Base-by-base conservation (phyloP, 2,329 filamentous ascomycete species). In the Hirsutella minnesotensis region DNA sequence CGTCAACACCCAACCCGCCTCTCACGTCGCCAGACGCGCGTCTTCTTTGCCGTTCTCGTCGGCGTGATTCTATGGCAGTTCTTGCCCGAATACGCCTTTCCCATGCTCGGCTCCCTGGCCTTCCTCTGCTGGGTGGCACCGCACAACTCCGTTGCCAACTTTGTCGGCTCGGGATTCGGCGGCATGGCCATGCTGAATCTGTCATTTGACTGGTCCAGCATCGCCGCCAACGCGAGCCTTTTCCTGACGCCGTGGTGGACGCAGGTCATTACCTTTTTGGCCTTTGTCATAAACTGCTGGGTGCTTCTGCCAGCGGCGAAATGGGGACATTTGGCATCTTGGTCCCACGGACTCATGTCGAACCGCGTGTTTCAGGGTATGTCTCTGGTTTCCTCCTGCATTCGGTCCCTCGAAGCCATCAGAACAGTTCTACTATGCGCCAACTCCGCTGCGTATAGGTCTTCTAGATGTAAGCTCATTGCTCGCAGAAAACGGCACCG, bases 121-220 rank as follows among this genome's bases (percentile, higher is more conserved):
- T 77, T 79, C 40, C 63, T 80, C 5, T 81, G 77, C 58, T 80
- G 76, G 76, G 73, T 81, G 3, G 75, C 76, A 3, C 75, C 75
- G 1, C 64, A 65, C 15, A 79, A 77, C 49, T 56, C 65, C 2
- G 64, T 70, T 1, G 75, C 73, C 46, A 81, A 79, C 50, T 81
- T 79, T 49, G 59, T 80, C 16, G 75, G 76, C 1, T 69, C 70
- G 4, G 76, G 76, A 0, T 66, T 78, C n/a, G 75, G 76, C 4
- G 75, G 75, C 5, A 77, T 79, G 72, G 75, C 74, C 0, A 69
- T 79, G 46, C 56, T 80, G 31, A 80, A 79, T 45, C 58, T 79
- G 2, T 71, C 69, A 2, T 58, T 80, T 16, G 71, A 80, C 49
- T 80, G 75, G 75, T 75, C 75, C 3, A 79, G 73, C 47, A 69